A percentile compares a stretch with the other conserved stretches of the same genome.
These are phyloP conservation scores for Globisporangium sylvaticum DNA, from an alignment of 352 stramenopile genomes.

Conservation along the genomic window DNA sequence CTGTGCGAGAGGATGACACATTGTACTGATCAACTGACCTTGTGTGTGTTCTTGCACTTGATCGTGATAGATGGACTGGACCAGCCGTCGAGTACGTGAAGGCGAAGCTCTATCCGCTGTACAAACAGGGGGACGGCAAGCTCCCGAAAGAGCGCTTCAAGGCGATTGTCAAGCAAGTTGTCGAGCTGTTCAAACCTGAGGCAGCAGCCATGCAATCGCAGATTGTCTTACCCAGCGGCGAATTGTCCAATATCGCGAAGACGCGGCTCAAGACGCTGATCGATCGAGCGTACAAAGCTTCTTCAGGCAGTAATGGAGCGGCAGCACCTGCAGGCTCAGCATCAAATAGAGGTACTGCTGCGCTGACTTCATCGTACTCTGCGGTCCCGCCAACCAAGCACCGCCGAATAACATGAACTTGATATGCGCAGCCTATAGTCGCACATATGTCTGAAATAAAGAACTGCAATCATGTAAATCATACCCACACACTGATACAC, in stretches of 20 bases:
- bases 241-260: slow-evolving; percentile 60
- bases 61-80: slow-evolving; percentile 34
- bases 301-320: neutral
- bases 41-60: neutral
- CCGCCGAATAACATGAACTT: slow-evolving; percentile 25
- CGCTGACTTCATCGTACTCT: slow-evolving; percentile 32
- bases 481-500: neutral
- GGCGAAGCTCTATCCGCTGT: slow-evolving; percentile 71
- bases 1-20: slow-evolving; percentile 2
- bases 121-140: slow-evolving; percentile 54
- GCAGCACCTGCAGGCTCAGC: slow-evolving; percentile 12
- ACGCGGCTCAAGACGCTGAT: slow-evolving; percentile 68
- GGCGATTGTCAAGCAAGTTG: slow-evolving; percentile 67
- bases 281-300: slow-evolving; percentile 61
- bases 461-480: neutral
- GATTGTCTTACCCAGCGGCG: slow-evolving; percentile 29
- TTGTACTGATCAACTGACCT: slow-evolving; percentile 1
- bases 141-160: slow-evolving; percentile 80
- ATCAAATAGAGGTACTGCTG: slow-evolving; percentile 15
- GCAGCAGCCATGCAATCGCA: slow-evolving; percentile 55
- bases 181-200: slow-evolving; percentile 54
- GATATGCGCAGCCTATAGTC: neutral
- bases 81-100: slow-evolving; percentile 77
- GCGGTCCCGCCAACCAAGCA: slow-evolving; percentile 35
- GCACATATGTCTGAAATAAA: neutral